These are phyloP conservation scores for Macadamia tetraphylla DNA, from an alignment of 164 flowering plant species.

Conservation along the genomic window DNA sequence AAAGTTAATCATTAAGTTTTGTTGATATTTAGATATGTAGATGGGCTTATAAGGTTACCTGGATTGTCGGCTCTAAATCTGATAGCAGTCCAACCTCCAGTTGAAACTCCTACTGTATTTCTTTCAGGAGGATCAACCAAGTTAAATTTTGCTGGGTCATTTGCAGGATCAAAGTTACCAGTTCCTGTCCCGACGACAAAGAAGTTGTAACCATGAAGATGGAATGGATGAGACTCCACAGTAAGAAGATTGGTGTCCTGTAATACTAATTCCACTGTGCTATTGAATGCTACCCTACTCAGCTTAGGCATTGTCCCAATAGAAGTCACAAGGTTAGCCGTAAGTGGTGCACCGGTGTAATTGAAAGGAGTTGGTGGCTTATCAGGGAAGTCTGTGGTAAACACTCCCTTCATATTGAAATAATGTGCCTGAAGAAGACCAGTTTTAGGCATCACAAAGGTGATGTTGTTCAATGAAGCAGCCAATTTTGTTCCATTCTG, in stretches of 20 bases:
- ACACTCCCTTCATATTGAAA: constrained; percentile 23
- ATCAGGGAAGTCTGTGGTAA: constrained; percentile 13
- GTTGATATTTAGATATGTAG: too few relatives aligned
- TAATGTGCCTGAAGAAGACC: constrained; percentile 30
- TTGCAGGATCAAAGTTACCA: constrained; percentile 13
- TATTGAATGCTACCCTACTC: background rate
- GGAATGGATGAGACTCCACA: constrained; percentile 33
- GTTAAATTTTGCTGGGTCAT: constrained; percentile 14
- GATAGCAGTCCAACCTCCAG: constrained; percentile 20
- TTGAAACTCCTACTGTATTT: constrained; percentile 20
- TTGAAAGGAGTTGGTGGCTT: too few relatives aligned
- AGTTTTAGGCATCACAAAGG: constrained; percentile 26
- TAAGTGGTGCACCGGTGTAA: too few relatives aligned
- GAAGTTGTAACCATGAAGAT: constrained; percentile 29
- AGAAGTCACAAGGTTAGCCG: too few relatives aligned
- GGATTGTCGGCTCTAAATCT: constrained; percentile 22
- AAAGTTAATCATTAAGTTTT: too few relatives aligned
- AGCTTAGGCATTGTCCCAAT: too few relatives aligned
- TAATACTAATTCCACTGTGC: background rate
- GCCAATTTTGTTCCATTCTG: constrained; percentile 3
- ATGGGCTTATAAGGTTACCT: background rate
- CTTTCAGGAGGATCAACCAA: constrained; percentile 18
- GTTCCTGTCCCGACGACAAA: constrained; percentile 18
- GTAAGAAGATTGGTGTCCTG: constrained; percentile 17
- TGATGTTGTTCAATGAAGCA: constrained; percentile 27